Evolutionary conservation across 345 rosid genomes (phyloP).

Genomic region (Lepidium aucheri): DNA sequence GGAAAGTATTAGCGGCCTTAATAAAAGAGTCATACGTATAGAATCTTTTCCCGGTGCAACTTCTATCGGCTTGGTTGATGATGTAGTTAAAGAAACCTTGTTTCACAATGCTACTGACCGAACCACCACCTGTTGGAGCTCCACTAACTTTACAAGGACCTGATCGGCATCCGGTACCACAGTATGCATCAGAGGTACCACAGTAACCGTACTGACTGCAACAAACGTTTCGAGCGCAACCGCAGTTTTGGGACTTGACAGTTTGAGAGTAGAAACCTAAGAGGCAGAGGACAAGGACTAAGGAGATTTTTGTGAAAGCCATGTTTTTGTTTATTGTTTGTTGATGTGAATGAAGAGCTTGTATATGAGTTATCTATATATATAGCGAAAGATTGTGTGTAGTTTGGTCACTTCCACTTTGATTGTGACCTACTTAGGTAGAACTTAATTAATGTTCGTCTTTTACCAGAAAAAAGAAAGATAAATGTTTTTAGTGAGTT

Average conservation of each 20-base stretch:
- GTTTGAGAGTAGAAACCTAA: slow-evolving; percentile 6
- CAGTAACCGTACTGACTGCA: slow-evolving; percentile 46
- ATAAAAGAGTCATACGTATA: slow-evolving; percentile 34
- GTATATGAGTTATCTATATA: neutral
- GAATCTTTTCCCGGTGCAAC: slow-evolving; percentile 42
- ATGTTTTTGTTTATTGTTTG: slow-evolving; percentile 7
- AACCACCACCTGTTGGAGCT: neutral
- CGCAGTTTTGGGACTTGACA: slow-evolving; percentile 44
- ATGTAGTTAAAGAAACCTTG: slow-evolving; percentile 36
- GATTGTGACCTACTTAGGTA: too few species aligned
- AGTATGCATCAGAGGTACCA: slow-evolving; percentile 24
- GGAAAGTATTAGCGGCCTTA: slow-evolving; percentile 20
- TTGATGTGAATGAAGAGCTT: neutral
- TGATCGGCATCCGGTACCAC: slow-evolving; percentile 40
- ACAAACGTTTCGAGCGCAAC: slow-evolving; percentile 38
- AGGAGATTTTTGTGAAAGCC: slow-evolving; percentile 2
- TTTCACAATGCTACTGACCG: slow-evolving; percentile 38
- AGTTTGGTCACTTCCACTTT: slow-evolving; percentile 13
- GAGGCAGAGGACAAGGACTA: slow-evolving; percentile 14
- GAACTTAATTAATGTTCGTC: too few species aligned
- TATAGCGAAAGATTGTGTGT: neutral
- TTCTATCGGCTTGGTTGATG: slow-evolving; percentile 19
- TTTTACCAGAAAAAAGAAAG: too few species aligned
- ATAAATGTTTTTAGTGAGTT: too few species aligned
- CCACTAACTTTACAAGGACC: slow-evolving; percentile 36